phyloP scores from a whole-genome alignment of 768 basidiomycete genomes.

The Hygrocybe coccinea region DNA sequence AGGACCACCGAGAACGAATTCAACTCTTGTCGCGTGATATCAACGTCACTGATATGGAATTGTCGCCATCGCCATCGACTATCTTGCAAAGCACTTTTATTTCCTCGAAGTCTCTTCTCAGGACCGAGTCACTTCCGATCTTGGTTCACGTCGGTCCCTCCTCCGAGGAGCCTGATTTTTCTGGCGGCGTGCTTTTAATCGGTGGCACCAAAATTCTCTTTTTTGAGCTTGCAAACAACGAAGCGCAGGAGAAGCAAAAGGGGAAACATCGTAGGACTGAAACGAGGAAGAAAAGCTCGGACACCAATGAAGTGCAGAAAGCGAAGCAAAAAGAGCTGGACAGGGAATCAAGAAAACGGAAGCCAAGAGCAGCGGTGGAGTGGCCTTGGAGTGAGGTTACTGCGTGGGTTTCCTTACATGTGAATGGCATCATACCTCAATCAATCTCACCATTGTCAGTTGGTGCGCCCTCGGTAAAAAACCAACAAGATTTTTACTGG shows the following conservation, averaged over 20 bases:
- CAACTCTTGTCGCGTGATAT: conserved; percentile 62
- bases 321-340: conserved; percentile 57
- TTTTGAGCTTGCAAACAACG: conserved; percentile 50
- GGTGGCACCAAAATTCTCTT: conserved; percentile 64
- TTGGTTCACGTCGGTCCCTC: conserved; percentile 39
- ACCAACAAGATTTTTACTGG: conserved; percentile 50
- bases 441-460: conserved; percentile 28
- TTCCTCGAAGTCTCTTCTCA: conserved; percentile 44
- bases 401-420: conserved; percentile 48
- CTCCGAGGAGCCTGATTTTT: conserved; percentile 24
- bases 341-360: conserved; percentile 49
- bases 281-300: conserved; percentile 44
- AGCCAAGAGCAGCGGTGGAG: conserved; percentile 49
- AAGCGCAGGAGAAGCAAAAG: conserved; percentile 47
- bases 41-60: conserved; percentile 43
- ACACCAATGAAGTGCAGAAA: conserved; percentile 37
- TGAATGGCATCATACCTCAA: neutral
- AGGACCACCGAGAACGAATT: conserved; percentile 58
- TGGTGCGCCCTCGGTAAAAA: conserved; percentile 49
- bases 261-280: conserved; percentile 53
- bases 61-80: conserved; percentile 44
- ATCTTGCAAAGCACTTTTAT: conserved; percentile 51
- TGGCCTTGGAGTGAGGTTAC: conserved; percentile 77
- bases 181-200: conserved; percentile 68
- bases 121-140: conserved; percentile 35